Base-by-base conservation (phyloP, 192 early-diverging fungal species). In the Backusella tuberculispora region DNA sequence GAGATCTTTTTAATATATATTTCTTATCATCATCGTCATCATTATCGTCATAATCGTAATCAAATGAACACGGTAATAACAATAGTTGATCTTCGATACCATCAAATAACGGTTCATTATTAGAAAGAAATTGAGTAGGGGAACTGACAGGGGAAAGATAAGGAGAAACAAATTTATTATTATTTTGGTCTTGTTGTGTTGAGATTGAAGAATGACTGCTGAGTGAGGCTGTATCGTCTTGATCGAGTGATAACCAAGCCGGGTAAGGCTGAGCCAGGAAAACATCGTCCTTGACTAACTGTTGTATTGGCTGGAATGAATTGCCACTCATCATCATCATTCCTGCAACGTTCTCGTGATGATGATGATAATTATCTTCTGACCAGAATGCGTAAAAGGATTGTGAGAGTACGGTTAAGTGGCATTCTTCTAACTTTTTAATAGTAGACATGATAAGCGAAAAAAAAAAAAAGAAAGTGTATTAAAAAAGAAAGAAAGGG, bases 161-260 rank as follows among this genome's bases (percentile, higher is more conserved):
- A 13, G 48, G 34, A 37, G 46, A 48, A 29, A 26, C 2, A 29
- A 10, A n/a, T 29, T 63, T 38, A 41, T 34, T 38, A 41, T 34
- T 34, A 34, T 34, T 34, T 34, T 46, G 71, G 9, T 60, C 53
- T 60, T 60, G 48, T 50, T 50, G 53, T 60, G 72, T 65, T 8
- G 72, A 73, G n/a, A 42, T 13, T 15, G 68, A 69, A 34, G 68
- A 69, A 34, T 69, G 68, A 12, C 68, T 69, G 19, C 68, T 69
- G 44, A 73, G 72, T 37, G 72, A 73, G 21, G 43, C 42, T 13
- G 72, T 64, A 64, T 73, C 72, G n/a, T 73, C 72, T 29, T 60
- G 56, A 34, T 73, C 72, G n/a, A 46, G 19, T 46, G 53, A 21
- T 50, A 50, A 19, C n/a, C 48, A 50, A 50, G 48, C 48, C n/a